Percentiles rank a stretch among this genome's conserved stretches.
Conservation (phyloP, 805 yeast genomes). For the Barnettozyma wickerhamii region DNA sequence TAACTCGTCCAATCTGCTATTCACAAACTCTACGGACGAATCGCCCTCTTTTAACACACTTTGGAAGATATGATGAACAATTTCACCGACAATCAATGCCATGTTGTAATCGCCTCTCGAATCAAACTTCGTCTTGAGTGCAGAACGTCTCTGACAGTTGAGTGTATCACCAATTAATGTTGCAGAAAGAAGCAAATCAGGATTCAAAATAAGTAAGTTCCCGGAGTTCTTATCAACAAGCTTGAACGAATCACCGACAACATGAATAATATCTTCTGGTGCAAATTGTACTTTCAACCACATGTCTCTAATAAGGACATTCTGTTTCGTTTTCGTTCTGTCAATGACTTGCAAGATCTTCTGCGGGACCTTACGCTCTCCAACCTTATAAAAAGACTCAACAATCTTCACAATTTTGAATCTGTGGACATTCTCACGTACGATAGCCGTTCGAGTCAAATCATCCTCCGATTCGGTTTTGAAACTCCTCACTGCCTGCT, state of each 20-base stretch:
- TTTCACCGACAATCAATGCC: conserved; percentile 75
- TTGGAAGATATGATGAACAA: conserved; percentile 72
- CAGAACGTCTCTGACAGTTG: conserved; percentile 67
- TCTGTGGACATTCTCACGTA: conserved; percentile 43
- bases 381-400: conserved; percentile 28
- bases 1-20: conserved; percentile 33
- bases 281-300: conserved; percentile 49
- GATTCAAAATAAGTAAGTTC: conserved; percentile 73
- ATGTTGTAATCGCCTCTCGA: conserved; percentile 61
- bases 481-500: conserved; percentile 6
- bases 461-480: conserved; percentile 11
- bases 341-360: conserved; percentile 50
- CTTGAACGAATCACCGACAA: conserved; percentile 39
- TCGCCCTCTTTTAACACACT: conserved; percentile 37
- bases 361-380: conserved; percentile 37
- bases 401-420: conserved; percentile 38
- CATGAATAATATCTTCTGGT: conserved; percentile 55
- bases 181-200: conserved; percentile 78
- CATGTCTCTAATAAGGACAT: conserved; percentile 56
- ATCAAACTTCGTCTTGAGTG: conserved; percentile 50
- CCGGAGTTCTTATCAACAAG: conserved; percentile 51
- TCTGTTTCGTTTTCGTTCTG: conserved; percentile 28
- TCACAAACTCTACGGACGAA: conserved; percentile 26
- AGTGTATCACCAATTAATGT: conserved; percentile 77
- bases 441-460: conserved; percentile 40